phyloP scores from a whole-genome alignment of 306 rosid genomes.

The Quillaja saponaria region DNA sequence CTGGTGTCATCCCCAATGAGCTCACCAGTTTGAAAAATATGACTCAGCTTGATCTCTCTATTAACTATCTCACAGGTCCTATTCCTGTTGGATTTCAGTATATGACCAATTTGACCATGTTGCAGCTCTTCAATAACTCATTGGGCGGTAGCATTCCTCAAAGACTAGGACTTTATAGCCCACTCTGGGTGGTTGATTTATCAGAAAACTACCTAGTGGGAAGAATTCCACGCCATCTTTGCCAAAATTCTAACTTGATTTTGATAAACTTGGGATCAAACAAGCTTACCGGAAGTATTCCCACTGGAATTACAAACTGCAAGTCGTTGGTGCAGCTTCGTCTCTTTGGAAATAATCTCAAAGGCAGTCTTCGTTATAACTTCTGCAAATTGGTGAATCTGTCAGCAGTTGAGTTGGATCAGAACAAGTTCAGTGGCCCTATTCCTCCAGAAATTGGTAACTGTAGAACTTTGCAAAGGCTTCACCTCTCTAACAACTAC shows the following conservation, averaged over 20 bases:
- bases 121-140: constrained; percentile 69
- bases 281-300: constrained; percentile 55
- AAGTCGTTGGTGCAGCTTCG: constrained; percentile 59
- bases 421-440: constrained; percentile 59
- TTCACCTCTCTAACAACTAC: constrained; percentile 57
- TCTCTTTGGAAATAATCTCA: constrained; percentile 51
- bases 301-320: constrained; percentile 49
- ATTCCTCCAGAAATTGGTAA: constrained; percentile 59
- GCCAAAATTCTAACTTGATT: constrained; percentile 51
- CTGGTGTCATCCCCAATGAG: constrained; percentile 67
- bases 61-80: constrained; percentile 58
- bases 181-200: constrained; percentile 78
- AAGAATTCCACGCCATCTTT: constrained; percentile 61
- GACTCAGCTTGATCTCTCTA: constrained; percentile 68
- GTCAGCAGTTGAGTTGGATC: constrained; percentile 57
- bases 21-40: constrained; percentile 57
- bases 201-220: constrained; percentile 61
- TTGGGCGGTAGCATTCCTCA: constrained; percentile 65
- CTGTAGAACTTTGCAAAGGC: constrained; percentile 64
- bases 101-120: constrained; percentile 41
- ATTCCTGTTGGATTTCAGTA: constrained; percentile 64
- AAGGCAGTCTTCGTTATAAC: constrained; percentile 62
- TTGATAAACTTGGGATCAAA: constrained; percentile 64
- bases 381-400: constrained; percentile 61
- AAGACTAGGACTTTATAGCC: constrained; percentile 56